Percentiles rank a stretch among this genome's conserved stretches.
Evolutionary conservation across 2,329 filamentous ascomycete genomes (phyloP).

Genomic region (Hypoxylon sp.): DNA sequence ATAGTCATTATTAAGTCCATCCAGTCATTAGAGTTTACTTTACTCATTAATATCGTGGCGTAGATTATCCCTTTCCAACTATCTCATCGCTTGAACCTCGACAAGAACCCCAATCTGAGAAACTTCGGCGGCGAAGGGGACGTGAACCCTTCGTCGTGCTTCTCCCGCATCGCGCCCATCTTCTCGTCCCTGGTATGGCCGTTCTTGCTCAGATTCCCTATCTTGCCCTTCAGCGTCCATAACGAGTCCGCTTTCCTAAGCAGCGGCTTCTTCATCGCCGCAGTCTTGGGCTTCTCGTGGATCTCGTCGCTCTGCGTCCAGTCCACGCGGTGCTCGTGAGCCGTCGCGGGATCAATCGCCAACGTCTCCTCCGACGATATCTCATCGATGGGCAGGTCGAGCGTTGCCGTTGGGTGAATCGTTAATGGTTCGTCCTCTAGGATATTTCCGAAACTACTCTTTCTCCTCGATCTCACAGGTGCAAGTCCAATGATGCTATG

Average conservation of each 20-base stretch:
- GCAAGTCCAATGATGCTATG: slow-evolving; percentile 19
- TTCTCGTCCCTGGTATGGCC: slow-evolving; percentile 48
- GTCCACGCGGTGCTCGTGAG: slow-evolving; percentile 63
- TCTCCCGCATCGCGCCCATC: slow-evolving; percentile 28
- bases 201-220: slow-evolving; percentile 54
- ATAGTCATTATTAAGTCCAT: slow-evolving; percentile 10
- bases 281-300: slow-evolving; percentile 39
- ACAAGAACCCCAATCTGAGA: slow-evolving; percentile 59
- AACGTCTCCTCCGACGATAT: slow-evolving; percentile 49
- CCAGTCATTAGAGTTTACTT: slow-evolving; percentile 6
- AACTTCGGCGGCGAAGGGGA: slow-evolving; percentile 50
- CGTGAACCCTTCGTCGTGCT: slow-evolving; percentile 27
- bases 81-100: slow-evolving; percentile 59
- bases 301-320: slow-evolving; percentile 72
- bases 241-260: slow-evolving; percentile 64
- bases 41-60: slow-evolving; percentile 9
- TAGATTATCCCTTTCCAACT: background rate
- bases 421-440: slow-evolving; percentile 35
- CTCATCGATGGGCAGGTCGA: slow-evolving; percentile 37
- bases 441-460: slow-evolving; percentile 36
- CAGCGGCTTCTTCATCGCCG: slow-evolving; percentile 47
- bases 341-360: slow-evolving; percentile 46
- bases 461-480: slow-evolving; percentile 18
- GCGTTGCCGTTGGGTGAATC: slow-evolving; percentile 22
- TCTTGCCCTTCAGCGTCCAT: slow-evolving; percentile 63